Conservation (phyloP, 2,329 filamentous ascomycete species). For the Leptographium galeiforme region DNA sequence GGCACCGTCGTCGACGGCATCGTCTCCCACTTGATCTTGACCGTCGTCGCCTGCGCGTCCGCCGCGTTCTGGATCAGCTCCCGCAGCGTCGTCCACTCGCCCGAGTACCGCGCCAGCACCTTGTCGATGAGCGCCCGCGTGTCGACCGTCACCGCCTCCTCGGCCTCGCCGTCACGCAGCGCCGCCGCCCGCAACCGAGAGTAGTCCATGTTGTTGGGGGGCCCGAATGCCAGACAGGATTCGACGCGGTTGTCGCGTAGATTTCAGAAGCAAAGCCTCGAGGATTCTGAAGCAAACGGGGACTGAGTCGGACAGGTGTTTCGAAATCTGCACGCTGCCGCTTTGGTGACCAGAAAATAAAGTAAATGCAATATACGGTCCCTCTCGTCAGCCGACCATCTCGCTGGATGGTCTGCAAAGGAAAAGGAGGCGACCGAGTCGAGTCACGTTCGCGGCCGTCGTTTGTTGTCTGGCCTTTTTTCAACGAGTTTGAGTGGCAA, state of each 20-base stretch:
- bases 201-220: slow-evolving; percentile 45
- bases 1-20: slow-evolving; percentile 69
- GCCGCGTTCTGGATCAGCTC: slow-evolving; percentile 98
- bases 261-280: no score
- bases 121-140: slow-evolving; percentile 96
- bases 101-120: slow-evolving; percentile 88
- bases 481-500: not conserved
- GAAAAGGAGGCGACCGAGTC: not conserved
- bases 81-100: slow-evolving; percentile 81
- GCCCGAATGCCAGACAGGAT: not conserved
- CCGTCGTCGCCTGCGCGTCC: slow-evolving; percentile 81
- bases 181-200: slow-evolving; percentile 73
- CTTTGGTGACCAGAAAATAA: no score
- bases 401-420: not conserved
- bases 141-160: slow-evolving; percentile 96
- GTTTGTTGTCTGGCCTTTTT: not conserved
- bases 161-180: slow-evolving; percentile 72
- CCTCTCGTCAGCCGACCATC: not conserved
- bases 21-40: slow-evolving; percentile 87
- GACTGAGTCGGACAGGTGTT: no score
- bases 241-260: no score
- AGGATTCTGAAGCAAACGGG: no score
- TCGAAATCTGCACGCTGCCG: no score
- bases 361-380: not conserved
- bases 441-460: not conserved